phyloP scores from a whole-genome alignment of 345 rosid species.

The Euphorbia tirucalli region DNA sequence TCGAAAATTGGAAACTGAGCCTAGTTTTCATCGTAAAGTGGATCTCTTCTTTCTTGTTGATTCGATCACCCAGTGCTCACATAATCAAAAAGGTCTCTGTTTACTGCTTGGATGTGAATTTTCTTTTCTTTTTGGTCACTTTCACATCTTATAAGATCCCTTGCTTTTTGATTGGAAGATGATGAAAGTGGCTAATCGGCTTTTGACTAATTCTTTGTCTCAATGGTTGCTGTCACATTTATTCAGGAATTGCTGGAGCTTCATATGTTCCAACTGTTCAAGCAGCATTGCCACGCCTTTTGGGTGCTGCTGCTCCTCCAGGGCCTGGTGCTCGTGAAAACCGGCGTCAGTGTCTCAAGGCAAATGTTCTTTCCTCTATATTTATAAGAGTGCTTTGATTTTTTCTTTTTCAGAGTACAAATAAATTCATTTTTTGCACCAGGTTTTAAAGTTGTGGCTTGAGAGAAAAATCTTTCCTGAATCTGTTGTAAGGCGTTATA shows the following conservation, averaged over 20 bases:
- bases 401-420: conserved; percentile 18
- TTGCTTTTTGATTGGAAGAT: neutral
- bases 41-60: conserved; percentile 93
- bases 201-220: neutral
- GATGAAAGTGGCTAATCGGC: neutral
- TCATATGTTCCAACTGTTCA: conserved; percentile 80
- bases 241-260: conserved; percentile 75
- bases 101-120: neutral
- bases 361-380: conserved; percentile 21
- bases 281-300: conserved; percentile 89
- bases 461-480: conserved; percentile 88
- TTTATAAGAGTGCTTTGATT: conserved; percentile 3
- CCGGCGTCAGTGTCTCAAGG: conserved; percentile 97
- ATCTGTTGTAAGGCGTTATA: conserved; percentile 62
- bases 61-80: conserved; percentile 91
- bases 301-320: conserved; percentile 90
- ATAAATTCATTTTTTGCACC: conserved; percentile 23
- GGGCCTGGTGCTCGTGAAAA: conserved; percentile 88
- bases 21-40: conserved; percentile 78
- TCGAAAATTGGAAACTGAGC: conserved; percentile 79
- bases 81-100: conserved; percentile 71
- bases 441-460: conserved; percentile 92
- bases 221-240: neutral
- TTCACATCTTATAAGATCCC: neutral
- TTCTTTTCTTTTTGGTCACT: too few relatives aligned